A percentile compares a stretch with the other conserved stretches of the same genome.
Evolutionary conservation across 2,329 filamentous ascomycete genomes (phyloP).

Genomic region (Aspergillus sp.): DNA sequence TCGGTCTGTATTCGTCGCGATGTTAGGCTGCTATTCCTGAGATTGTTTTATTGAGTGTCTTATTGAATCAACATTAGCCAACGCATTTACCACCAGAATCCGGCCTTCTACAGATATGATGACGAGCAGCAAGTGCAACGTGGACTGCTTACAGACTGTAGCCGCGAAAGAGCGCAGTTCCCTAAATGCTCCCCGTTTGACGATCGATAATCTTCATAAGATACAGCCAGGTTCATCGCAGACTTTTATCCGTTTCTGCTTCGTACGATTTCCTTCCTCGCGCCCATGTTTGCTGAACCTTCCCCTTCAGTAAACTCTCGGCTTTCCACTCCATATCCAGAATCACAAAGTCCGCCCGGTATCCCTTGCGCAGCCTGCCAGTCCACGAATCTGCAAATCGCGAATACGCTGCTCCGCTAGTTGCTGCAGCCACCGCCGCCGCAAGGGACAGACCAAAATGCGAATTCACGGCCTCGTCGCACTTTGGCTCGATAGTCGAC

Average conservation of each 20-base stretch:
- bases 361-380: constrained; percentile 40
- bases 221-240: neutral
- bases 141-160: no score
- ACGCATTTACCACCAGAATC: no score
- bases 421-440: constrained; percentile 46
- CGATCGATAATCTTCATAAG: no score
- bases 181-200: no score
- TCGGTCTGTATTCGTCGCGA: no score
- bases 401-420: constrained; percentile 47
- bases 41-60: no score
- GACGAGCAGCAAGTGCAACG: no score
- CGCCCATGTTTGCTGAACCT: constrained; percentile 48
- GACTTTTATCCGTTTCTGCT: neutral
- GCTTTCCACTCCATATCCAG: constrained; percentile 45
- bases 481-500: constrained; percentile 43
- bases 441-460: constrained; percentile 44
- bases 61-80: no score
- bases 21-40: no score
- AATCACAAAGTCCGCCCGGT: constrained; percentile 47
- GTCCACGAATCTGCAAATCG: constrained; percentile 46
- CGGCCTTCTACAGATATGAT: no score
- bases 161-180: no score
- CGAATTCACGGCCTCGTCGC: constrained; percentile 41
- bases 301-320: constrained; percentile 42
- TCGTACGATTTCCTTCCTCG: constrained; percentile 31